These are phyloP conservation scores for Phytophthora multivora DNA, from an alignment of 352 stramenopile genomes.

Conservation along the genomic window DNA sequence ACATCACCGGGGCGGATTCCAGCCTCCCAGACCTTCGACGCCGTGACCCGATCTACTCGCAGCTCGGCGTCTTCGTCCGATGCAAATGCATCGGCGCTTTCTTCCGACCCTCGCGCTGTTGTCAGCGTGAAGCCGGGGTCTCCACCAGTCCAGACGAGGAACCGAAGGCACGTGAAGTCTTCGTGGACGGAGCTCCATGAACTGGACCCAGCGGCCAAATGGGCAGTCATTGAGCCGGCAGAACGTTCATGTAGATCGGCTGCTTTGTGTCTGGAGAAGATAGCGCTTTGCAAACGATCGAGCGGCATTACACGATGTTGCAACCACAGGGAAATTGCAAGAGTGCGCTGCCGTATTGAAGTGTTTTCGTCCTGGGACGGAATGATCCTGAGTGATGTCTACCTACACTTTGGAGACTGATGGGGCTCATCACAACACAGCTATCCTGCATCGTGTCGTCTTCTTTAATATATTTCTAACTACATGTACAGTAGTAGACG, in stretches of 20 bases:
- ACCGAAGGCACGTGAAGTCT: constrained; percentile 49
- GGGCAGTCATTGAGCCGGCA: constrained; percentile 2
- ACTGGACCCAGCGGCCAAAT: background rate
- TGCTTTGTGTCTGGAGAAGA: constrained; percentile 19
- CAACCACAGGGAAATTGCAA: constrained; percentile 10
- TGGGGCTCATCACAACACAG: background rate
- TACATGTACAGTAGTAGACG: too few species aligned
- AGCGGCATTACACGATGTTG: constrained; percentile 26
- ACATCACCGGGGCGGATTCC: constrained; percentile 61
- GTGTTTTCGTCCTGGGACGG: too few species aligned
- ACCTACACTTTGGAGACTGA: background rate
- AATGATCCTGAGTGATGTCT: constrained; percentile 10
- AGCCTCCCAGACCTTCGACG: constrained; percentile 43
- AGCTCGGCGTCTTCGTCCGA: constrained; percentile 38
- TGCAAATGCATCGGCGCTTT: constrained; percentile 5
- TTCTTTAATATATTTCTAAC: too few species aligned
- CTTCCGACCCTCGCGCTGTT: constrained; percentile 7
- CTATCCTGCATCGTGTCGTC: too few species aligned
- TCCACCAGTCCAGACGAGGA: constrained; percentile 49
- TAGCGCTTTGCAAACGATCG: constrained; percentile 15
- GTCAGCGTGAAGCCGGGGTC: constrained; percentile 38
- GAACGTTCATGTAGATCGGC: background rate
- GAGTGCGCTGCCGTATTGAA: constrained; percentile 1
- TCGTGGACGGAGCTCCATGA: constrained; percentile 38
- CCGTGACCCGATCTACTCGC: constrained; percentile 36